Evolutionary conservation across 2,329 filamentous ascomycete genomes (phyloP).

Genomic region (Acrodontium crateriforme): DNA sequence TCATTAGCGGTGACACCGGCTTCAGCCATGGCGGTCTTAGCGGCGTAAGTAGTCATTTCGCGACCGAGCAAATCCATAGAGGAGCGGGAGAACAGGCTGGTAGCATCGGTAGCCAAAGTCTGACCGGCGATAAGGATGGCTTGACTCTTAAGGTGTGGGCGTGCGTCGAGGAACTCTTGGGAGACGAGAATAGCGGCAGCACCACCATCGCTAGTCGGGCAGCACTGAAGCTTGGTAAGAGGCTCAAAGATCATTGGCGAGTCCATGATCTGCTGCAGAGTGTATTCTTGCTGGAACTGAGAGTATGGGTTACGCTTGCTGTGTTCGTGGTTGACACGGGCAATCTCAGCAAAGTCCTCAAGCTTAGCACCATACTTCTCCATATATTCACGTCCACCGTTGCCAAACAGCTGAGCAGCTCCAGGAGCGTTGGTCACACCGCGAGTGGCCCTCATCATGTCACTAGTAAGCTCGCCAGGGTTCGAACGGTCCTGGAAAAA

Average conservation of each 20-base stretch:
- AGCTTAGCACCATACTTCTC: slow-evolving; percentile 74
- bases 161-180: slow-evolving; percentile 71
- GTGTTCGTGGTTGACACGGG: slow-evolving; percentile 82
- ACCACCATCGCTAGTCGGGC: slow-evolving; percentile 85
- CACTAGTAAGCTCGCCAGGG: slow-evolving; percentile 56
- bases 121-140: slow-evolving; percentile 87
- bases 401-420: slow-evolving; percentile 89
- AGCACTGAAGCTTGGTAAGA: slow-evolving; percentile 96
- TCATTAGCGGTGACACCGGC: slow-evolving; percentile 53
- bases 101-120: slow-evolving; percentile 70
- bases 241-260: slow-evolving; percentile 69
- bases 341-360: slow-evolving; percentile 91
- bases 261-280: slow-evolving; percentile 64
- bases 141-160: slow-evolving; percentile 66
- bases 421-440: slow-evolving; percentile 71
- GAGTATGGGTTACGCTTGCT: slow-evolving; percentile 88
- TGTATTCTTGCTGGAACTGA: slow-evolving; percentile 92
- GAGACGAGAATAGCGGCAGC: slow-evolving; percentile 83
- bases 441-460: slow-evolving; percentile 72
- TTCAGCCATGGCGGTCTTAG: slow-evolving; percentile 55
- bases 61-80: slow-evolving; percentile 83
- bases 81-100: slow-evolving; percentile 62
- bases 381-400: slow-evolving; percentile 87
- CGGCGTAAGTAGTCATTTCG: slow-evolving; percentile 66
- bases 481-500: slow-evolving; percentile 78